Percentiles rank a stretch among this genome's conserved stretches.
These are phyloP conservation scores for Podaxis sp. DNA, from an alignment of 768 basidiomycete genomes.

Conservation along the genomic window DNA sequence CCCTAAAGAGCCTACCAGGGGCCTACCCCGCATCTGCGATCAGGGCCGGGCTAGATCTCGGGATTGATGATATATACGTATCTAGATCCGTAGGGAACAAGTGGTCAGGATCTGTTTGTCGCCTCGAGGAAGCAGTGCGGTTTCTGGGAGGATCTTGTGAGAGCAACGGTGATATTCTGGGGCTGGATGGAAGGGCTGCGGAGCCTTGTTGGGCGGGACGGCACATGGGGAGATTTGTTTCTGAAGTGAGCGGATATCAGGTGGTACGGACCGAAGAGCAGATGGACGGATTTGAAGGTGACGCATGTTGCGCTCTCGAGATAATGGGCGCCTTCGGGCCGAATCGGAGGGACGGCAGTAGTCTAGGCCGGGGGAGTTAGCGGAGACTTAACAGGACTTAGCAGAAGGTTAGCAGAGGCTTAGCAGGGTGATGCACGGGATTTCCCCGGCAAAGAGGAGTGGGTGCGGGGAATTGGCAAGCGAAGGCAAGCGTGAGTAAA, in stretches of 20 bases:
- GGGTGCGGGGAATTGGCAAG: background rate
- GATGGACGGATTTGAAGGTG: constrained; percentile 7
- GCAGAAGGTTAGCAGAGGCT: background rate
- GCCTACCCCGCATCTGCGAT: constrained; percentile 14
- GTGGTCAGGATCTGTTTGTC: background rate
- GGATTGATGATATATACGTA: background rate
- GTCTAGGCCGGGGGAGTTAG: background rate
- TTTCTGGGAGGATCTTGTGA: background rate
- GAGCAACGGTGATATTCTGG: background rate
- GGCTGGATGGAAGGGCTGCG: background rate
- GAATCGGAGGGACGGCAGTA: constrained; percentile 9
- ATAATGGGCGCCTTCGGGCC: constrained; percentile 6
- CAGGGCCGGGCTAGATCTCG: constrained; percentile 10
- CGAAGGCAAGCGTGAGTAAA: constrained; percentile 8
- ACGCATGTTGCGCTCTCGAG: background rate
- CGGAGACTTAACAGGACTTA: background rate
- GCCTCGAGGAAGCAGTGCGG: constrained; percentile 5
- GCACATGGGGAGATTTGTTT: constrained; percentile 1
- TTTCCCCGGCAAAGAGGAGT: background rate
- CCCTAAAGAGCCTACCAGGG: background rate
- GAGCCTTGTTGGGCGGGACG: background rate
- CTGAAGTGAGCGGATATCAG: constrained; percentile 1
- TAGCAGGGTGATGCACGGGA: constrained; percentile 7
- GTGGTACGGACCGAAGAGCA: constrained; percentile 5
- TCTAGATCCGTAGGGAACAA: constrained; percentile 1